Conservation (phyloP, 148 eudicot genomes). For the Cornus kousa region DNA sequence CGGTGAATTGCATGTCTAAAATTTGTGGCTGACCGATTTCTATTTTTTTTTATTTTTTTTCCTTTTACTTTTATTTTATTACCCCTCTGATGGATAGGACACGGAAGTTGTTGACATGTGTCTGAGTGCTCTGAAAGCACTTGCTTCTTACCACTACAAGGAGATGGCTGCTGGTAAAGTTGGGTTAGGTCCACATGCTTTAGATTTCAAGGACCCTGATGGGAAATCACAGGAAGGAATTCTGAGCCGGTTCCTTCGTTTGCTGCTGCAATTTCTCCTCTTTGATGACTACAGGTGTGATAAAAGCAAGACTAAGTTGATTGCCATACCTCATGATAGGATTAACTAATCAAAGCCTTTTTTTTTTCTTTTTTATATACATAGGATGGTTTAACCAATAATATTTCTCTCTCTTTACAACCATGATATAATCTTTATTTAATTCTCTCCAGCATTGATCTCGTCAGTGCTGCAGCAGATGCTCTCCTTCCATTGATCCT, state of each 20-base stretch:
- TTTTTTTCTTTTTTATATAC: not conserved
- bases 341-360: not conserved
- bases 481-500: constrained; percentile 91
- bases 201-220: constrained; percentile 48
- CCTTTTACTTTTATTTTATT: not conserved
- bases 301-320: not conserved
- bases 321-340: not conserved
- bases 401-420: not conserved
- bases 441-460: constrained; percentile 30
- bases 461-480: constrained; percentile 89
- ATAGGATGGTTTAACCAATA: too few species aligned
- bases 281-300: constrained; percentile 91
- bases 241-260: constrained; percentile 68
- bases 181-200: constrained; percentile 80
- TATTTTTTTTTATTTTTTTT: not conserved
- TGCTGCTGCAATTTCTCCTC: constrained; percentile 75
- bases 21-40: not conserved
- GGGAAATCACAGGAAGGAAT: constrained; percentile 83
- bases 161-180: constrained; percentile 61
- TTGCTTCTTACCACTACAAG: constrained; percentile 85
- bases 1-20: not conserved
- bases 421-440: constrained; percentile 3
- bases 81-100: constrained; percentile 43
- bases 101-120: constrained; percentile 75
- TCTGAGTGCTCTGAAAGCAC: constrained; percentile 76